Base-by-base conservation (phyloP, 495 filamentous ascomycete genomes). In the Tirmania nivea region DNA sequence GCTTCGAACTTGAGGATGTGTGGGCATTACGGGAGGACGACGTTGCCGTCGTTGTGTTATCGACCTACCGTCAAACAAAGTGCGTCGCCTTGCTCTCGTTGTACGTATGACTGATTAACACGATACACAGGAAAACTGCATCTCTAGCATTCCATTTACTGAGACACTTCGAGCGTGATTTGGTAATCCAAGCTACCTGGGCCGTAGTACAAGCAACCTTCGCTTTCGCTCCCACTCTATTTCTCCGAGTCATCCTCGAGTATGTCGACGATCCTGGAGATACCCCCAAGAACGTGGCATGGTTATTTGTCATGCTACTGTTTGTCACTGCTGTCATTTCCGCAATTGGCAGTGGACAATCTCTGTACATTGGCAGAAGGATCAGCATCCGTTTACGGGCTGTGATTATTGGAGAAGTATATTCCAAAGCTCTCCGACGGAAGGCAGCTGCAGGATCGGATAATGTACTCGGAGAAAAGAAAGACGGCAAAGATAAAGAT, bases 391-490 rank as follows among this genome's bases (percentile, higher is more conserved):
- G 83, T 52, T 71, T 96, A 36, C 83, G 89, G 37, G 87, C 92
- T 21, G 86, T 99, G 59, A 86, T 99, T 45, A 84, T 99, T 60
- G 92, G 92, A 49, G 92, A 99, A 63, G 87, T 99, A 39, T 99
- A 96, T 64, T 83, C 89, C 37, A 99, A 99, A 67, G 85, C 92
- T 4, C 73, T 99, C n/a, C 76, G 88, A 56, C 79, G 92, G 47
- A 93, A 90, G 66, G 89, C 84, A 34, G 79, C 86, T 47, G 78
- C 87, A 9, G 80, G 80, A 34, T 70, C 73, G 10, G 86, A 90
- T 55, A 75, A 76, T 10, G 69, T 75, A 14, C 71, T 87, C 16
- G 83, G 83, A 10, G 66, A 72, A 57, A 64, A 66, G 56, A 63
- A 62, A 48, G 68, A 72, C 42, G 50, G 58, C 25, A 54, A 67